phyloP scores from a whole-genome alignment of 768 basidiomycete species.

The Leucosporidium yakuticum region DNA sequence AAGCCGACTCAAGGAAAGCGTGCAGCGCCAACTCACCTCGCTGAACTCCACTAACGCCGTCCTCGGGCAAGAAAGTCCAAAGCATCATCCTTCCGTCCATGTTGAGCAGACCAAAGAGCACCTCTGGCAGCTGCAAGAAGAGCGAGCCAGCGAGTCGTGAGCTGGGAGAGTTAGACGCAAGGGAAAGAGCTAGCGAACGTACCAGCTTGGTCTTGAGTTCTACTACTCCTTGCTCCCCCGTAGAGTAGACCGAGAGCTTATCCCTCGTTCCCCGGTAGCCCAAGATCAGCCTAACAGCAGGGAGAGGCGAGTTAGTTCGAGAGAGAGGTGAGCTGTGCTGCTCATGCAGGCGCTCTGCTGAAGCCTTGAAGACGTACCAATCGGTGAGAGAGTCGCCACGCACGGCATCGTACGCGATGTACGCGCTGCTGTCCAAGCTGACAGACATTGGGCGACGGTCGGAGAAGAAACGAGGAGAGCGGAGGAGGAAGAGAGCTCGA shows the following conservation, averaged over 20 bases:
- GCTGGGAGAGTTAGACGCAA: too few species aligned
- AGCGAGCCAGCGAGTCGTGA: too few species aligned
- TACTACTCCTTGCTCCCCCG: not conserved
- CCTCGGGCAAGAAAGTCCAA: conserved; percentile 8
- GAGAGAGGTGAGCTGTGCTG: too few species aligned
- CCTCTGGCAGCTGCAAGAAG: conserved; percentile 5
- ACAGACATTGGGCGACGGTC: too few species aligned
- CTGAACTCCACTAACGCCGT: conserved; percentile 8
- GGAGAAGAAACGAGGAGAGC: too few species aligned
- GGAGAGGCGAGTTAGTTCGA: too few species aligned
- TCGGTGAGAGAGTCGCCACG: not conserved
- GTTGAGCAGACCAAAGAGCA: conserved; percentile 8
- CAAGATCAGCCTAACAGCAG: too few species aligned
- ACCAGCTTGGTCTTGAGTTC: conserved; percentile 3
- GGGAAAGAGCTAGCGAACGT: too few species aligned
- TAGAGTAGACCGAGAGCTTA: not conserved
- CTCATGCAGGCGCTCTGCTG: too few species aligned
- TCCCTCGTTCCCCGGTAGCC: not conserved
- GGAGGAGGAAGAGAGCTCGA: too few species aligned
- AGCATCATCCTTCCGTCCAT: not conserved
- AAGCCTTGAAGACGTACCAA: not conserved
- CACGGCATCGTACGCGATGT: too few species aligned
- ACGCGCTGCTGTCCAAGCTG: too few species aligned
- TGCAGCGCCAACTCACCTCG: conserved; percentile 8
- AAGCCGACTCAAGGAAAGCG: not conserved